phyloP scores from a whole-genome alignment of 208 protist genomes.

The Angomonas ambiguus region DNA sequence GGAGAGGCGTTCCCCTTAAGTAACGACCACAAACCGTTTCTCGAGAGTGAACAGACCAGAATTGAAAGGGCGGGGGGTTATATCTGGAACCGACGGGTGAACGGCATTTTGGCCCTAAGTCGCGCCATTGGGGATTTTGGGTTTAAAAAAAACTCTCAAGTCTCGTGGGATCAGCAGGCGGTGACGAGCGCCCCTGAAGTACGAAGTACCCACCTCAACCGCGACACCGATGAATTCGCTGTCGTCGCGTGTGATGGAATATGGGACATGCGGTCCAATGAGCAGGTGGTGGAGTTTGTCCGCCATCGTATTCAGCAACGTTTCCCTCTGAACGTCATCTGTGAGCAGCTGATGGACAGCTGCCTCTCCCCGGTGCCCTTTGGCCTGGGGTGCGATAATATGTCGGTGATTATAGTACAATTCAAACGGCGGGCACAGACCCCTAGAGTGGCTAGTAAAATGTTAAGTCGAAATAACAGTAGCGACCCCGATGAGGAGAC shows the following conservation, averaged over 20 bases:
- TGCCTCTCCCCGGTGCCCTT: constrained; percentile 81
- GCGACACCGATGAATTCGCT: constrained; percentile 81
- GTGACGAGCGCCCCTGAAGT: constrained; percentile 87
- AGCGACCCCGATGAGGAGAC: not conserved
- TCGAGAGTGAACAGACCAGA: constrained; percentile 66
- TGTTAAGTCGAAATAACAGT: not conserved
- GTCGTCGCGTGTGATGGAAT: constrained; percentile 92
- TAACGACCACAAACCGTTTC: constrained; percentile 92
- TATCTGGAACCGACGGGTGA: constrained; percentile 90
- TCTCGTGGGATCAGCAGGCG: constrained; percentile 88
- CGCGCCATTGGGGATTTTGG: constrained; percentile 93
- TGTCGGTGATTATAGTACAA: constrained; percentile 88
- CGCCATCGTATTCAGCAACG: constrained; percentile 52
- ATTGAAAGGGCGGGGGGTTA: constrained; percentile 91
- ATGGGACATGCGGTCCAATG: constrained; percentile 89
- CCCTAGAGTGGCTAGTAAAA: not conserved
- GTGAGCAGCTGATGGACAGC: constrained; percentile 71
- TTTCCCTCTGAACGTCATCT: constrained; percentile 49
- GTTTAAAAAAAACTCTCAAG: constrained; percentile 86
- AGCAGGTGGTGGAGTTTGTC: constrained; percentile 84
- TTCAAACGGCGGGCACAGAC: constrained; percentile 54
- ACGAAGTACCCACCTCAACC: constrained; percentile 53
- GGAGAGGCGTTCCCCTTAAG: constrained; percentile 87
- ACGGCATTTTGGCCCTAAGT: constrained; percentile 93
- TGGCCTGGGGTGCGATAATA: constrained; percentile 88